phyloP scores from a whole-genome alignment of 768 basidiomycete species.

The Neoboletus brunneissimus region DNA sequence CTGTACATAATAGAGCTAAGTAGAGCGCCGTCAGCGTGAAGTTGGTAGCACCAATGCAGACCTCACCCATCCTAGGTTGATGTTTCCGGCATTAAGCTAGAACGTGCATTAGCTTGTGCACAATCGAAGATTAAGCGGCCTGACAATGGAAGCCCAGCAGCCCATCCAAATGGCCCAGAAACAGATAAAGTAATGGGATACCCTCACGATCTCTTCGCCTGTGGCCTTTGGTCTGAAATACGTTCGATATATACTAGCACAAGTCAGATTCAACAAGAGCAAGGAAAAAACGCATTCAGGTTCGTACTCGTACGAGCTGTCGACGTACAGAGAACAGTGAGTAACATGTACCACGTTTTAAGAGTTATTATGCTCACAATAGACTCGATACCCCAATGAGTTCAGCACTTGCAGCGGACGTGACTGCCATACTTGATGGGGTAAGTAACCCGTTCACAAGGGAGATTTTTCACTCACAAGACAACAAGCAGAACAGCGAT shows the following conservation, averaged over 20 bases:
- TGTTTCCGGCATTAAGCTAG: conserved; percentile 43
- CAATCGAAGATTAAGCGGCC: background rate
- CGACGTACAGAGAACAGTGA: background rate
- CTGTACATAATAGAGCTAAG: conserved; percentile 46
- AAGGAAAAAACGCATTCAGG: background rate
- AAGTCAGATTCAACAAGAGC: background rate
- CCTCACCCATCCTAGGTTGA: conserved; percentile 47
- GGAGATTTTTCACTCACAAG: conserved; percentile 26
- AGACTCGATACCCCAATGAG: conserved; percentile 44
- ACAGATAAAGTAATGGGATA: conserved; percentile 40
- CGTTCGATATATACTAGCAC: conserved; percentile 35
- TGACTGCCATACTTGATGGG: conserved; percentile 42
- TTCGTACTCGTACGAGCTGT: conserved; percentile 45
- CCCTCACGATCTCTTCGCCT: conserved; percentile 40
- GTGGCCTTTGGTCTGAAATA: conserved; percentile 38
- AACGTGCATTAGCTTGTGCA: background rate
- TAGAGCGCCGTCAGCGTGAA: conserved; percentile 1
- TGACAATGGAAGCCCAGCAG: conserved; percentile 38
- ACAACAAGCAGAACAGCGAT: conserved; percentile 44
- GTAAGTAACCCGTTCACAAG: background rate
- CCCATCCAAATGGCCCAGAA: conserved; percentile 46
- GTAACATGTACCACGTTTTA: background rate
- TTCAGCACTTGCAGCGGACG: conserved; percentile 45
- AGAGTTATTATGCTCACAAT: conserved; percentile 33
- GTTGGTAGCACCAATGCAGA: background rate